These are phyloP conservation scores for Candida dubliniensis DNA, from an alignment of 1,139 yeast genomes.

Conservation along the genomic window DNA sequence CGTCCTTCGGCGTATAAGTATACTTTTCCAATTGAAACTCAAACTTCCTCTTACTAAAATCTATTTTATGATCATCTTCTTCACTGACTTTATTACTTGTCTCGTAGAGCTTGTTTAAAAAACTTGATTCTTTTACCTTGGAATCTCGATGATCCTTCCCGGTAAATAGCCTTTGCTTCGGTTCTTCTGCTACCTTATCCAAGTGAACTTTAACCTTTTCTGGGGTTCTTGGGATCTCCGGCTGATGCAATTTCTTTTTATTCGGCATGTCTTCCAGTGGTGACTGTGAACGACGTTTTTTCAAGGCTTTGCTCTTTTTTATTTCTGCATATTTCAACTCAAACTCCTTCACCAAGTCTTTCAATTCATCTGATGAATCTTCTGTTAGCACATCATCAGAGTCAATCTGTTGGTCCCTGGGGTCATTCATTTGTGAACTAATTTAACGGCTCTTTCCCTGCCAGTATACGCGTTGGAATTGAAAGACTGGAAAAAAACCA, in stretches of 20 bases:
- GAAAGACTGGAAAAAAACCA: not conserved
- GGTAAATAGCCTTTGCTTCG: not conserved
- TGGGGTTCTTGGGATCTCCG: slow-evolving; percentile 15
- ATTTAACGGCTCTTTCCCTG: not conserved
- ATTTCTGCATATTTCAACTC: slow-evolving; percentile 23
- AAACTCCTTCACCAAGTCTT: slow-evolving; percentile 30
- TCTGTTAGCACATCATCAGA: slow-evolving; percentile 28
- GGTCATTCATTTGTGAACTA: slow-evolving; percentile 17
- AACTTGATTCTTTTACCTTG: slow-evolving; percentile 11
- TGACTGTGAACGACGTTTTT: not conserved
- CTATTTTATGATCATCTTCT: slow-evolving; percentile 14
- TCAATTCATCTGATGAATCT: slow-evolving; percentile 29
- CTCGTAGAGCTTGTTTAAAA: slow-evolving; percentile 17
- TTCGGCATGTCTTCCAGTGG: not conserved
- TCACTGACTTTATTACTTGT: slow-evolving; percentile 7
- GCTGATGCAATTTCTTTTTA: not conserved
- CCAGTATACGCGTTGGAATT: slow-evolving; percentile 1
- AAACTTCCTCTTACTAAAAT: slow-evolving; percentile 23
- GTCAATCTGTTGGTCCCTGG: slow-evolving; percentile 20
- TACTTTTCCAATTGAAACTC: slow-evolving; percentile 18
- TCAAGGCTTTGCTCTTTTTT: slow-evolving; percentile 17
- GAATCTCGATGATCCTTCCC: not conserved
- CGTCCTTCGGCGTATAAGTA: slow-evolving; percentile 13
- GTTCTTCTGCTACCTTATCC: not conserved
- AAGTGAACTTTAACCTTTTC: slow-evolving; percentile 4